These are phyloP conservation scores for Colletotrichum somersetense DNA, from an alignment of 2,329 filamentous ascomycete species.

Conservation along the genomic window DNA sequence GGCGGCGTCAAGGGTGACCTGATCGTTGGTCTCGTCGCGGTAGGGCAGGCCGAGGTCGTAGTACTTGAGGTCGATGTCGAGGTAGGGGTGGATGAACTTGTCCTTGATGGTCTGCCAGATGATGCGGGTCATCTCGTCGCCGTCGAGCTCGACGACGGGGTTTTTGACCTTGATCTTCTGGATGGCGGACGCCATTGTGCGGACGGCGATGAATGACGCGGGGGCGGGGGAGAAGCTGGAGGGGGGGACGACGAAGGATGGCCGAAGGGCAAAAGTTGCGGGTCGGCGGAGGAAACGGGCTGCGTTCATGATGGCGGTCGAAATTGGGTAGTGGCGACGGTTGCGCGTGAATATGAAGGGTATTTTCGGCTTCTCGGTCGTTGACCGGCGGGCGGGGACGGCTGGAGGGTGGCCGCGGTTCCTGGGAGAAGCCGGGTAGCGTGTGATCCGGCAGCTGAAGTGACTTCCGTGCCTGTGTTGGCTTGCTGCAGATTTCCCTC, in stretches of 20 bases:
- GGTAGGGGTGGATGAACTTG: constrained; percentile 96
- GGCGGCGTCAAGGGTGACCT: constrained; percentile 94
- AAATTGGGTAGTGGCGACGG: constrained; percentile 1
- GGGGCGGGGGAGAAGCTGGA: constrained; percentile 32
- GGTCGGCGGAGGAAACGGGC: constrained; percentile 40
- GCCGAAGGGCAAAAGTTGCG: constrained; percentile 34
- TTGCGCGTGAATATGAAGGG: constrained; percentile 3
- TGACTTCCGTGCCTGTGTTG: constrained; percentile 32
- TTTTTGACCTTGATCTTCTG: constrained; percentile 99
- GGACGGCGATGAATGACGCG: constrained; percentile 44
- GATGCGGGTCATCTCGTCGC: constrained; percentile 96
- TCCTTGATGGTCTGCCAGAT: constrained; percentile 99
- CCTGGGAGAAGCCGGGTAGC: constrained; percentile 13
- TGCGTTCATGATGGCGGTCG: constrained; percentile 38
- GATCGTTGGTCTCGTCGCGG: constrained; percentile 94
- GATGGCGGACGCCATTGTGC: constrained; percentile 66
- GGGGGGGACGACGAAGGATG: constrained; percentile 29
- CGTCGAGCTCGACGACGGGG: constrained; percentile 97
- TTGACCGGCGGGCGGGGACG: constrained; percentile 11
- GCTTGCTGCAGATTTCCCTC: constrained; percentile 31
- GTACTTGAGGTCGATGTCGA: constrained; percentile 98
- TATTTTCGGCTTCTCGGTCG: constrained; percentile 38
- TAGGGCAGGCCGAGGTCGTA: constrained; percentile 94
- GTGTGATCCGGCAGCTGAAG: constrained; percentile 20
- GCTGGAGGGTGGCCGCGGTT: constrained; percentile 22